Evolutionary conservation across 108 stramenopile genomes (phyloP).

Genomic region (Mayamaea pseudoterrestris): DNA sequence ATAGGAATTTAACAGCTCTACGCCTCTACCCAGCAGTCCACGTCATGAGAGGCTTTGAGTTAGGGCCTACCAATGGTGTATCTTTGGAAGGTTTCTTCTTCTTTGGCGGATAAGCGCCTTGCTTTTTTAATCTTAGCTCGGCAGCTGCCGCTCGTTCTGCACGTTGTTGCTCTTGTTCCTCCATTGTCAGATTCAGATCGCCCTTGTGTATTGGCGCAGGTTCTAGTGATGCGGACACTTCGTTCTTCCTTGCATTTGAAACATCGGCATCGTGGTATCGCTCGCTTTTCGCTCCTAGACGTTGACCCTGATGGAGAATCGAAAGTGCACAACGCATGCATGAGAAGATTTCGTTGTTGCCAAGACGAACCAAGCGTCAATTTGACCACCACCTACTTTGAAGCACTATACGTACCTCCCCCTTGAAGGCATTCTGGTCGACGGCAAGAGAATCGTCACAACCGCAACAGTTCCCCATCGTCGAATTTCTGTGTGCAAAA

Average conservation of each 20-base stretch:
- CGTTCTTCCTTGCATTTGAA: neutral
- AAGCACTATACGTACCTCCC: too few relatives aligned
- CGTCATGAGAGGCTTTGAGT: slow-evolving; percentile 31
- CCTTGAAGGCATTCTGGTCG: too few relatives aligned
- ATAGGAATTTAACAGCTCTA: neutral
- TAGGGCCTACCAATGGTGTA: slow-evolving; percentile 33
- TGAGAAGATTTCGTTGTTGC: too few relatives aligned
- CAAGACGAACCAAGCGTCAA: too few relatives aligned
- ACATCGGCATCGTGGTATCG: neutral
- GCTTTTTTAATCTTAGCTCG: slow-evolving; percentile 25
- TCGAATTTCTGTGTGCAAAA: too few relatives aligned
- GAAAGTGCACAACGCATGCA: too few relatives aligned
- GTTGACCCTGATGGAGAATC: too few relatives aligned
- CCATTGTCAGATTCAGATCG: slow-evolving; percentile 28
- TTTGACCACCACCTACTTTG: too few relatives aligned
- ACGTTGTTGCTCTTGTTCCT: slow-evolving; percentile 27
- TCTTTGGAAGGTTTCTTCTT: slow-evolving; percentile 9
- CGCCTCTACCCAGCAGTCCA: slow-evolving; percentile 27
- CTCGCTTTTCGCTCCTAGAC: neutral
- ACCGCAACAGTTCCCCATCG: too few relatives aligned
- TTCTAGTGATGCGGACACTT: slow-evolving; percentile 8
- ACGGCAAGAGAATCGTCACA: too few relatives aligned
- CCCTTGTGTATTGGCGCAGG: too few relatives aligned
- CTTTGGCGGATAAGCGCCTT: slow-evolving; percentile 12
- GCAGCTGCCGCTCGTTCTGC: slow-evolving; percentile 31